A percentile compares a stretch with the other conserved stretches of the same genome.
Evolutionary conservation across 257 asterid species (phyloP).

Genomic region (Nicotiana knightiana): DNA sequence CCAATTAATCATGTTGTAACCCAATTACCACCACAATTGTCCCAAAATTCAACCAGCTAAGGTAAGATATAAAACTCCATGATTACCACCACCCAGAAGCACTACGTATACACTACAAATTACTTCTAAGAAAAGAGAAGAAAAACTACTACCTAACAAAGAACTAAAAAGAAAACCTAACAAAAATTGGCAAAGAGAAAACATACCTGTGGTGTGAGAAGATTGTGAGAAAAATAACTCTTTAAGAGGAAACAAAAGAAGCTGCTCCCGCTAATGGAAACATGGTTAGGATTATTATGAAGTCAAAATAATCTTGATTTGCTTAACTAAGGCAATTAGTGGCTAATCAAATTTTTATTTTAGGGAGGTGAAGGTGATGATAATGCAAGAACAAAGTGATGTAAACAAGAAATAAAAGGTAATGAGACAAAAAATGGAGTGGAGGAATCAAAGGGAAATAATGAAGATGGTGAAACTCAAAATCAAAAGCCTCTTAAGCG

Average conservation of each 20-base stretch:
- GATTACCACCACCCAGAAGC: too few relatives aligned
- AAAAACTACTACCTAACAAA: too few relatives aligned
- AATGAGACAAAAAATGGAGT: constrained; percentile 8
- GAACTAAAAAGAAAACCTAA: too few relatives aligned
- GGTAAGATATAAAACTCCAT: too few relatives aligned
- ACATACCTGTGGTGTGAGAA: too few relatives aligned
- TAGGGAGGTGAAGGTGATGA: constrained; percentile 21
- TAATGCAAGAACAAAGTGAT: constrained; percentile 22
- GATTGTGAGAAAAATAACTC: constrained; percentile 32
- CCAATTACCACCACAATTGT: too few relatives aligned
- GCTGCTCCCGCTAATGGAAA: constrained; percentile 22
- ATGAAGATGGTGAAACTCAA: constrained; percentile 14
- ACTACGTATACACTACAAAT: too few relatives aligned
- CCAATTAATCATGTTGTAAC: too few relatives aligned
- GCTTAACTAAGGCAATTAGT: neutral
- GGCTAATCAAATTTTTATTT: constrained; percentile 4
- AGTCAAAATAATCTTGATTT: neutral
- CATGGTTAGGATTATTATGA: constrained; percentile 27
- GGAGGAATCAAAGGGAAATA: constrained; percentile 23
- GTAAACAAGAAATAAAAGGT: constrained; percentile 14
- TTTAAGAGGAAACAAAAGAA: constrained; percentile 36
- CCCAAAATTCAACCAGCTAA: too few relatives aligned
- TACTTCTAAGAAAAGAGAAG: too few relatives aligned
- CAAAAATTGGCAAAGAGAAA: too few relatives aligned
- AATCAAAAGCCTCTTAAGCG: constrained; percentile 64